Evolutionary conservation across 2,329 filamentous ascomycete species (phyloP), one percentile per base, ranked within the genome.

Genomic region (Tolypocladium sp.): DNA sequence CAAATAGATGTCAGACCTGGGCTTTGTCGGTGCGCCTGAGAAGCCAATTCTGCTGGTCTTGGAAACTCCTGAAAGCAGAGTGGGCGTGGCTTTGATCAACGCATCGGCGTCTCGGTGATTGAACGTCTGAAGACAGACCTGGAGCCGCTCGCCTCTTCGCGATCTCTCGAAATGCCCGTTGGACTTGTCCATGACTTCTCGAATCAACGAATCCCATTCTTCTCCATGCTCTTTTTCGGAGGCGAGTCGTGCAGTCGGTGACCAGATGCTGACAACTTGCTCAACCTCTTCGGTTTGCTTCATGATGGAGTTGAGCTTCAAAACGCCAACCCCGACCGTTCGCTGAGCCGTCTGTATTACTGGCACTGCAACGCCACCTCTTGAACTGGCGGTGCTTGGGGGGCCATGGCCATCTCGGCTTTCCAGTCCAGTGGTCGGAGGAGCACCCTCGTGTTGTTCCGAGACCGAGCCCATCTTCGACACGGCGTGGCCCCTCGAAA

Each of bases 1-100:
- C 52, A 99, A 74, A 70, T 99, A 99, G 56, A 99, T 97, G 71
- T 99, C 95, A 13, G 92, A 97, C 66, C 95, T 82, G 20, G 89
- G 82, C 70, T 91, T 92, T 0, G 89, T 92, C 0, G 94, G 93
- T 2, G 92, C 92, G 15, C 92, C 92, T 4, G 93, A 91, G 71
- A 99, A 97, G 2, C 92, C 94, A 72, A 97, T 92, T 71, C 94
- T 94, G 67, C 82, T 88, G 0, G 92, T 96, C 71, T 89, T 89
- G 59, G 82, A 81, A 61, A 97, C 84, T 57, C 89, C 87, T 56
- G 95, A 88, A 17, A 99, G 83, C 17, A 95, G 76, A 0, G 93
- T 97, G 0, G 94, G 94, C 3, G 91, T 96, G 55, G 88, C 86
- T 68, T 89, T 91, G 68, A 97, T 89, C 46, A 99, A 81, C 0